These are phyloP conservation scores for Datura wrightii DNA, from an alignment of 257 asterid genomes.

Conservation along the genomic window DNA sequence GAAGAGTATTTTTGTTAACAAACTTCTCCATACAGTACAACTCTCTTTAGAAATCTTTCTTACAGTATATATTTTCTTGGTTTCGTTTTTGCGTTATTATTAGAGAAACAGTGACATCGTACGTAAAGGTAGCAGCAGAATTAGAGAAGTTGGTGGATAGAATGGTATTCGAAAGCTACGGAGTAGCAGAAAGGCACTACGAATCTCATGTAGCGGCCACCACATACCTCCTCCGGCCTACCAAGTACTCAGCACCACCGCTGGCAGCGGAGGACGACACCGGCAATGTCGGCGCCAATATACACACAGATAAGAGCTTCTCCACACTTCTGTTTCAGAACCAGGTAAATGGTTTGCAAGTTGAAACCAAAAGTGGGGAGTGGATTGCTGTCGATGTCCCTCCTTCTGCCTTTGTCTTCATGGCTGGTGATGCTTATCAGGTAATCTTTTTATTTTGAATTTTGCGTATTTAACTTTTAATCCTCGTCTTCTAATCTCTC, in stretches of 20 bases:
- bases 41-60: too few species aligned
- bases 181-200: constrained; percentile 50
- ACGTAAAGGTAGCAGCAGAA: constrained; percentile 50
- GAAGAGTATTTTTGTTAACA: too few species aligned
- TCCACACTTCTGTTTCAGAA: constrained; percentile 59
- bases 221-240: constrained; percentile 55
- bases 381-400: constrained; percentile 60
- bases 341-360: constrained; percentile 59
- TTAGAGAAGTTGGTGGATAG: constrained; percentile 57
- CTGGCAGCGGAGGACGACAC: neutral
- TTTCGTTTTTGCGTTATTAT: too few species aligned
- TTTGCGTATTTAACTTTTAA: too few species aligned
- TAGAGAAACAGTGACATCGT: constrained; percentile 45
- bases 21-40: too few species aligned
- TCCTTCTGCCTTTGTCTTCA: constrained; percentile 56
- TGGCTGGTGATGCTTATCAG: constrained; percentile 70
- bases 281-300: constrained; percentile 46
- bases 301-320: constrained; percentile 70
- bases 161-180: constrained; percentile 66
- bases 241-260: constrained; percentile 49
- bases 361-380: constrained; percentile 55
- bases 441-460: constrained; percentile 26
- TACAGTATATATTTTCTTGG: too few species aligned
- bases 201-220: constrained; percentile 51
- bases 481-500: too few species aligned